phyloP scores from a whole-genome alignment of 2,329 filamentous ascomycete species.

The Aspergillus clavatus region DNA sequence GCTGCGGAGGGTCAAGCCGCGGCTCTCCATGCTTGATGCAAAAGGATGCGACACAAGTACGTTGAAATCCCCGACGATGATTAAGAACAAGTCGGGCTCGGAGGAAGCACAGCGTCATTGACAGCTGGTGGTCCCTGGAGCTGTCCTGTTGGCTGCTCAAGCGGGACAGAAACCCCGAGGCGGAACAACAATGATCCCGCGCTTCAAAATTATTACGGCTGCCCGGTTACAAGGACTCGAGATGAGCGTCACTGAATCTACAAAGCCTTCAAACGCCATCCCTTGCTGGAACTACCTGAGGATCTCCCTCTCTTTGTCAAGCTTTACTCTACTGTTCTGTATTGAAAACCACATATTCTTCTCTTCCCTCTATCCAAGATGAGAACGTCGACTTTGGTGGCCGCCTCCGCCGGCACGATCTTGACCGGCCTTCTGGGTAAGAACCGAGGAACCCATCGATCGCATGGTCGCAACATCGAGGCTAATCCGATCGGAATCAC shows the following conservation, averaged over 20 bases:
- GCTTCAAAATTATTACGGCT: constrained; percentile 28
- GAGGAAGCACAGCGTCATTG: constrained; percentile 1
- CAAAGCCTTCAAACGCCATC: constrained; percentile 2
- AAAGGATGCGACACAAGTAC: not conserved
- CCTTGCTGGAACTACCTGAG: not conserved
- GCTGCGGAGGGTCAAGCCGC: constrained; percentile 60
- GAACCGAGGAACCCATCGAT: constrained; percentile 11
- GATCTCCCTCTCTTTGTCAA: not conserved
- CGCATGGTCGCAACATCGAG: not conserved
- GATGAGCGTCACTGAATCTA: constrained; percentile 8
- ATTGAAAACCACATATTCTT: constrained; percentile 2
- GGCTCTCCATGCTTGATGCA: constrained; percentile 45
- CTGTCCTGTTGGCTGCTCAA: constrained; percentile 11
- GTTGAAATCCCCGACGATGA: constrained; percentile 4
- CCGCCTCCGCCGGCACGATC: constrained; percentile 55
- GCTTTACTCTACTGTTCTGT: constrained; percentile 6
- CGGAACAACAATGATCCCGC: constrained; percentile 36
- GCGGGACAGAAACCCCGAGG: constrained; percentile 30
- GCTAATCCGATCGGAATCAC: constrained; percentile 5
- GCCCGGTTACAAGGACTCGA: constrained; percentile 8
- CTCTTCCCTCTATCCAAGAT: constrained; percentile 35
- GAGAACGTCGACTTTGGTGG: constrained; percentile 54
- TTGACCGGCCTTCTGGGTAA: constrained; percentile 54
- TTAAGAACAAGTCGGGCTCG: constrained; percentile 7
- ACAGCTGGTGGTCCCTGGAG: not conserved